phyloP scores from a whole-genome alignment of 768 basidiomycete genomes.

The Boletus pseudopeckii region DNA sequence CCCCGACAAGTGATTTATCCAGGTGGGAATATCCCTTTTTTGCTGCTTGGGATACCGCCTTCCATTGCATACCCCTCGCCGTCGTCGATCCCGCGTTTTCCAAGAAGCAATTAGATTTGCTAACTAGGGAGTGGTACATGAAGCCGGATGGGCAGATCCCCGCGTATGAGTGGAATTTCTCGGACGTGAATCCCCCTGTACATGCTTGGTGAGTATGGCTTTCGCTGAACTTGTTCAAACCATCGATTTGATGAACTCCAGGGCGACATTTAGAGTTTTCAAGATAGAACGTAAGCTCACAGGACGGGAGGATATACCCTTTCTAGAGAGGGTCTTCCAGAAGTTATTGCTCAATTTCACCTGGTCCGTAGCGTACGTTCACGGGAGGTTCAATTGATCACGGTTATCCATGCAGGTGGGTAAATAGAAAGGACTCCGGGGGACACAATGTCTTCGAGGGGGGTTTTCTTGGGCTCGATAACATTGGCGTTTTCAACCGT shows the following conservation, averaged over 20 bases:
- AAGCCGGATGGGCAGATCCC: constrained; percentile 98
- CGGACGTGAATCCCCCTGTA: constrained; percentile 97
- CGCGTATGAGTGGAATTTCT: constrained; percentile 99
- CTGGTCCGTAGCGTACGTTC: constrained; percentile 50
- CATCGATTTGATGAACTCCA: constrained; percentile 24
- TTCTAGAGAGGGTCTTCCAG: constrained; percentile 98
- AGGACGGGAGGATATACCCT: constrained; percentile 84
- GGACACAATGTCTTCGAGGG: constrained; percentile 98
- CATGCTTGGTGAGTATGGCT: constrained; percentile 76
- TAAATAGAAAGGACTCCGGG: constrained; percentile 93
- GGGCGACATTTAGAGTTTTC: constrained; percentile 97
- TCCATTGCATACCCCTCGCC: constrained; percentile 97
- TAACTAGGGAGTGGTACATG: constrained; percentile 99
- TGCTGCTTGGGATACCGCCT: constrained; percentile 98
- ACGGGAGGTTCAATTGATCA: neutral
- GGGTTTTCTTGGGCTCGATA: constrained; percentile 96
- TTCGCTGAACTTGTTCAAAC: neutral
- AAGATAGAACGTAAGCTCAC: constrained; percentile 97
- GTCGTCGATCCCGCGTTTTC: constrained; percentile 94
- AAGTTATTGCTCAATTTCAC: constrained; percentile 96
- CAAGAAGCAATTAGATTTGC: constrained; percentile 93
- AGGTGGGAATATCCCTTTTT: constrained; percentile 99
- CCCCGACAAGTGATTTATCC: constrained; percentile 4
- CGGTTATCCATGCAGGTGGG: constrained; percentile 63
- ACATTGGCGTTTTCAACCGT: constrained; percentile 97